Evolutionary conservation across 2,329 filamentous ascomycete genomes (phyloP), one percentile per base, ranked within the genome.

Genomic region (Clathrospora elynae): DNA sequence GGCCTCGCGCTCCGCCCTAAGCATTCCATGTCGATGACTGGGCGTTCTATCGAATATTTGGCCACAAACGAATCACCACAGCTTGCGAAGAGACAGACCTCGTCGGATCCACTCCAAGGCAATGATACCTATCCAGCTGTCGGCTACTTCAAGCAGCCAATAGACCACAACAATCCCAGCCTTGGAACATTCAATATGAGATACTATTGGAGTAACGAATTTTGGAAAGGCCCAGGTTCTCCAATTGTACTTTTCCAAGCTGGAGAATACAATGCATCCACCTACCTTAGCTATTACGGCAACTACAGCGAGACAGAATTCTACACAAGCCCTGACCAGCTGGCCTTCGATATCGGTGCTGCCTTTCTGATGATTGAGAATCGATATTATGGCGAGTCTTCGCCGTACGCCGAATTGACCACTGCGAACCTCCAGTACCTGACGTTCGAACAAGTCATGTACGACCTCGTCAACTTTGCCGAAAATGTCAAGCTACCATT

Each of bases 401-500:
- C 32, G 17, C 32, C 32, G 13, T 24, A 23, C 12, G 10, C 9
- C 12, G 24, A 17, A 12, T 13, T 35, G 12, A 35, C 19, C 20
- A 35, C 19, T 23, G 32, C 22, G 10, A 24, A 35, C 13, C 6
- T 35, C 12, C 11, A 35, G 19, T 35, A 35, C 32, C 32, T 35
- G 22, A 35, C 32, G 14, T 22, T 35, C 13, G 32, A 35, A 14
- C 22, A 35, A 19, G 24, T 19, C 32, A 35, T 24, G 32, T 23
- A 26, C 24, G 24, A 26, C 10, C 9, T 6, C 11, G 24, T n/a
- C 24, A 26, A 26, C 24, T 26, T 26, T 6, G 24, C 24, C 24
- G 10, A 3, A 26, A 26, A 26, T n/a, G 24, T n/a, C 24, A 26
- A 26, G 24, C 13, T 26, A 26, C 24, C 24, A 26, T 26, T 26